Conservation (phyloP, 2,329 filamentous ascomycete genomes). For the Phialophora chinensis region DNA sequence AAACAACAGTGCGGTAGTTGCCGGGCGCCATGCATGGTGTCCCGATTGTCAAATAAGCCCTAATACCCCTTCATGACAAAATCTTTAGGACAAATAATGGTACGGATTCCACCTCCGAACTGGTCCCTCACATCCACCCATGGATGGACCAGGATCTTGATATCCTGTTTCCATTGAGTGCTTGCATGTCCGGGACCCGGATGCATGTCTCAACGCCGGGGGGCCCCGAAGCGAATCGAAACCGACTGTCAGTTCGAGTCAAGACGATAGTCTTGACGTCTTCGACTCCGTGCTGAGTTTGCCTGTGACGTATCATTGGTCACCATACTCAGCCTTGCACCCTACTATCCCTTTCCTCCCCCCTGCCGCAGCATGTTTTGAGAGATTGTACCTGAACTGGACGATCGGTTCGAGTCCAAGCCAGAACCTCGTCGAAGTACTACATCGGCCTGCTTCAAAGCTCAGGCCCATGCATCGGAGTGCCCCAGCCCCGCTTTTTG, state of each 20-base stretch:
- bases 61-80: neutral
- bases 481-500: slow-evolving; percentile 1
- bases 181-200: slow-evolving; percentile 15
- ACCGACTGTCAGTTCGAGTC: neutral
- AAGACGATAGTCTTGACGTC: slow-evolving; percentile 24
- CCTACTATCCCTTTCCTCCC: neutral
- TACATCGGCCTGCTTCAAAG: neutral
- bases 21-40: neutral
- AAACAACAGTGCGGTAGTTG: neutral
- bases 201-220: slow-evolving; percentile 13
- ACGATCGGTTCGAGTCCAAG: neutral
- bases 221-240: neutral
- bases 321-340: slow-evolving; percentile 19
- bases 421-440: neutral
- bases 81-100: slow-evolving; percentile 2
- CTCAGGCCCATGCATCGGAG: neutral
- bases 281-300: slow-evolving; percentile 13
- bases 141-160: slow-evolving; percentile 10
- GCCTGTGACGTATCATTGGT: neutral
- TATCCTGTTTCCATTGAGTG: neutral
- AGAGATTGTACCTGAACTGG: slow-evolving; percentile 17
- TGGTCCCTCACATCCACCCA: neutral
- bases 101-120: slow-evolving; percentile 23
- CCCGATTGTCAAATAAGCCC: neutral
- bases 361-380: neutral